Evolutionary conservation across 805 yeast species (phyloP).

Genomic region (Kodamaea fukazawae): DNA sequence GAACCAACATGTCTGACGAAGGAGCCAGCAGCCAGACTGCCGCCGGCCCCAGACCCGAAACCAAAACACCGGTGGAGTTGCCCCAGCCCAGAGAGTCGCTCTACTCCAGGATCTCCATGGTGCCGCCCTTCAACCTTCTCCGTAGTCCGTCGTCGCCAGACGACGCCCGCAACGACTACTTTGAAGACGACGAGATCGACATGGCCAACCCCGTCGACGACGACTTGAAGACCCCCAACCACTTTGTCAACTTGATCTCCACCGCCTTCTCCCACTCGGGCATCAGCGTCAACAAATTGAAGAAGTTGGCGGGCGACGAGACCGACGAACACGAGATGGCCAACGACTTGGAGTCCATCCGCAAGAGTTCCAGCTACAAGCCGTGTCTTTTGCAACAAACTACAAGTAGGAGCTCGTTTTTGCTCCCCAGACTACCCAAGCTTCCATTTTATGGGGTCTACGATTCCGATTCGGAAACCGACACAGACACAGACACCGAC

Average conservation of each 20-base stretch:
- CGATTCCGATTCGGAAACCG: constrained; percentile 7
- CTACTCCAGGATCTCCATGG: no score
- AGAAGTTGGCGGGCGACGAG: constrained; percentile 2
- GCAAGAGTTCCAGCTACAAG: not conserved
- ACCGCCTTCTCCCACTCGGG: constrained; percentile 32
- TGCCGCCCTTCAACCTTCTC: no score
- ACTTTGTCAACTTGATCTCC: constrained; percentile 28
- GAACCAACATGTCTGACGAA: no score
- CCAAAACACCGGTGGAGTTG: no score
- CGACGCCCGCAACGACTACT: no score
- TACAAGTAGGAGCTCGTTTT: not conserved
- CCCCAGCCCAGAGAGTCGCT: no score
- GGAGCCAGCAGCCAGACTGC: no score
- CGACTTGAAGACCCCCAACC: constrained; percentile 20
- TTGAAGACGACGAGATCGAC: constrained; percentile 26
- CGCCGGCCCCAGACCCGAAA: no score
- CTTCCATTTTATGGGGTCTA: constrained; percentile 9
- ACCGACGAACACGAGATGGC: constrained; percentile 1
- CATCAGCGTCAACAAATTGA: constrained; percentile 11
- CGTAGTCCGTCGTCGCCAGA: no score
- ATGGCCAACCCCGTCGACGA: constrained; percentile 25
- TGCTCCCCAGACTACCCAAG: constrained; percentile 2
- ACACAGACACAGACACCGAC: constrained; percentile 2
- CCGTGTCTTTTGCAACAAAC: not conserved
- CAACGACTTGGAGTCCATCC: constrained; percentile 2